Base-by-base conservation (phyloP, 345 rosid genomes). In the Ricinus communis region DNA sequence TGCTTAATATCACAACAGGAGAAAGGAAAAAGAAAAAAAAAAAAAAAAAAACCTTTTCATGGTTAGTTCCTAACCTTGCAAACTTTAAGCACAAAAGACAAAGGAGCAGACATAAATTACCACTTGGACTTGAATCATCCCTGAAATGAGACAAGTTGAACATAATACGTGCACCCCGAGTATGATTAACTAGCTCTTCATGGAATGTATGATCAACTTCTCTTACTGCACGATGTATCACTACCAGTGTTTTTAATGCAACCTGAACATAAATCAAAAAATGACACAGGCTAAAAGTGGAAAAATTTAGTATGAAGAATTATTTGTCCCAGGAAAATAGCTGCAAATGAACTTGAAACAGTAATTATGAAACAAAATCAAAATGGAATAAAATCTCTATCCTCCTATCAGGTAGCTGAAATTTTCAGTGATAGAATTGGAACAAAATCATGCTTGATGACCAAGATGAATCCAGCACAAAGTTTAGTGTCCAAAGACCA, bases 211-310 rank as follows among this genome's bases (percentile, higher is more conserved):
- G 54, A 70, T 82, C 79, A 21, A 61, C 71, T 80, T 83, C 84
- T 73, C 79, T 77, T 24, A 76, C 3, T 49, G 85, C 80, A 47
- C 84, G 84, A 62, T 85, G 81, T 38, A 82, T 36, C 24, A 82
- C 81, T 33, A 85, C 52, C 74, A 85, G 66, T 50, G 82, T 78
- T 66, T 85, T 85, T 69, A 85, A 61, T 52, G 85, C 88, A 67
- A 82, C 85, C 88, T 85, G 79, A 49, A 66, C 6, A 64, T 12
- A 19, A 19, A 50, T 5, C 30, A 25, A 46, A 63, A 2, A 52
- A 0, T 52, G n/a, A 33, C 14, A 59, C 16, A 21, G 41, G 49
- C 47, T 11, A 8, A 55, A 61, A 36, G 15, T 1, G 14, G 4
- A 60, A 18, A 24, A 19, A 6, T 8, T 16, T 33, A 28, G 11